Evolutionary conservation across 495 filamentous ascomycete genomes (phyloP), one percentile per base, ranked within the genome.

Genomic region (Lepraria neglecta): DNA sequence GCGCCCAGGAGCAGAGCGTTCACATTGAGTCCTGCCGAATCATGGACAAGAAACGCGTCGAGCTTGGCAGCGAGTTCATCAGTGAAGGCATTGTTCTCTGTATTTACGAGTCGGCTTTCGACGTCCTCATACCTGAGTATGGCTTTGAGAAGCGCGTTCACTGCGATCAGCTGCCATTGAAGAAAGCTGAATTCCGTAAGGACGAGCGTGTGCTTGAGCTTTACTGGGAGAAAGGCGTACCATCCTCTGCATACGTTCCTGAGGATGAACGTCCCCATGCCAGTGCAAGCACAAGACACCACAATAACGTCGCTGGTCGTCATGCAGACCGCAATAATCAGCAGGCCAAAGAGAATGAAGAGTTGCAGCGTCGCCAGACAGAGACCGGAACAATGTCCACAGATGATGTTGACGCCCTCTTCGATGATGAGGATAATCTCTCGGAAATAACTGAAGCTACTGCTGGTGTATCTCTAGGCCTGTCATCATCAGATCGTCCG

Each of bases 121-220:
- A 98, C 72, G 90, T 98, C 58, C 83, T 98, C 62, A 97, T 98
- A 70, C 95, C 94, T 30, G 95, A 98, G 68, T 98, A 88, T 74
- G 94, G 94, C 48, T 97, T 98, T 64, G 94, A 98, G 79, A 98
- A 98, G 84, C 89, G 94, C 64, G 94, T 98, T 57, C 94, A 98
- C 73, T 98, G 94, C 70, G 94, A 98, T 71, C 94, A 97, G 78
- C 80, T 98, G 65, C 94, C 94, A 15, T 77, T 98, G 64, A 96
- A 97, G 83, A 98, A 98, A 80, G 94, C 94, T 21, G 94, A 98
- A 72, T 98, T 91, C 73, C 85, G 95, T 71, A 98, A 97, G 81
- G 89, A 92, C 67, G 87, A 90, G 73, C 84, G 94, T 60, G 82
- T 97, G 33, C 77, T 98, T 54, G 94, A 98, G 73, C 82, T 98